phyloP scores from a whole-genome alignment of 2,329 filamentous ascomycete genomes.

The Ophidiomyces ophidiicola region DNA sequence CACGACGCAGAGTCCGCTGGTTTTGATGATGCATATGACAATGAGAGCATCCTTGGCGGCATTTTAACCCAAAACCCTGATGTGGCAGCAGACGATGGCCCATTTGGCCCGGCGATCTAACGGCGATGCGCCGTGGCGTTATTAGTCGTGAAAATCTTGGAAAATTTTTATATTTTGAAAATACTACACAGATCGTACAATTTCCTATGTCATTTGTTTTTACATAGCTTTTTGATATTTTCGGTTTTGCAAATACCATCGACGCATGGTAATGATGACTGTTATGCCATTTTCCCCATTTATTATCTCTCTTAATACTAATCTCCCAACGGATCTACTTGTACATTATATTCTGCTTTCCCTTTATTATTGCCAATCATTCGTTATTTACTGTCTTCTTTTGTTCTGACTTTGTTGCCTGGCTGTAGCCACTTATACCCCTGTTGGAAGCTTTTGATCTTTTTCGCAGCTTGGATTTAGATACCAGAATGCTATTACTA shows the following conservation, averaged over 20 bases:
- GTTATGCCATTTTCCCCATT: constrained; percentile 7
- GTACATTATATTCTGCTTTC: constrained; percentile 8
- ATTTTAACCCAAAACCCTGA: constrained; percentile 6
- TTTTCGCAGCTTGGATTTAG: background rate
- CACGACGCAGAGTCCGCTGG: constrained; percentile 44
- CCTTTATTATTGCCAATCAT: constrained; percentile 6
- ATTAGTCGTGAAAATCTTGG: background rate
- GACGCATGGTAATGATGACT: constrained; percentile 14
- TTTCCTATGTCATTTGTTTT: constrained; percentile 1
- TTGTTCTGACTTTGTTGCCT: constrained; percentile 14
- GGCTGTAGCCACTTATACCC: constrained; percentile 5
- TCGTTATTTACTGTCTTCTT: constrained; percentile 6
- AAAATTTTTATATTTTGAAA: background rate
- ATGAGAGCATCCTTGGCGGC: constrained; percentile 32
- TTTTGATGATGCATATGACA: constrained; percentile 38
- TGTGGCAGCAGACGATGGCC: constrained; percentile 9
- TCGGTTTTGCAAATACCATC: constrained; percentile 2
- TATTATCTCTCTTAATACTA: constrained; percentile 16
- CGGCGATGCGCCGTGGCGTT: background rate
- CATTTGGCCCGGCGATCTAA: constrained; percentile 16
- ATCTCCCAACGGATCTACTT: constrained; percentile 17
- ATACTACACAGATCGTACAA: background rate
- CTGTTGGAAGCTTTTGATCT: background rate
- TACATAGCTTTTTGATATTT: constrained; percentile 1
- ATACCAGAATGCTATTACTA: constrained; percentile 6